Conservation (phyloP, 2,329 filamentous ascomycete species). For the Teratosphaeria pseudoeucalypti region DNA sequence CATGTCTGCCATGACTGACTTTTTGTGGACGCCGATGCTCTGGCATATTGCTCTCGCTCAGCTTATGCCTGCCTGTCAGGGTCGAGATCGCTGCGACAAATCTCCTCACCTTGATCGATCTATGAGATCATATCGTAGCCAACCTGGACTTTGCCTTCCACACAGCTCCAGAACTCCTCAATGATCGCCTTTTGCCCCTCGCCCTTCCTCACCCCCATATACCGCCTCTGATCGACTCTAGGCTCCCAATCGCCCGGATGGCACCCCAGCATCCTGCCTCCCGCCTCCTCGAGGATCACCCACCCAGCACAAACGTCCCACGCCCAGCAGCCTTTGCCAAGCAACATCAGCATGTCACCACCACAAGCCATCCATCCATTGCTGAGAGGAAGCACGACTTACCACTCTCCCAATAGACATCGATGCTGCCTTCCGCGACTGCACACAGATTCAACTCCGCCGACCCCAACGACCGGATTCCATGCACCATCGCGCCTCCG, state of each 20-base stretch:
- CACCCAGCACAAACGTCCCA: slow-evolving; percentile 80
- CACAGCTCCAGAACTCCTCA: slow-evolving; percentile 39
- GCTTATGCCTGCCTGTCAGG: too few species aligned
- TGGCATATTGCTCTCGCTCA: too few species aligned
- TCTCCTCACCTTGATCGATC: too few species aligned
- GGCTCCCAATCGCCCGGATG: slow-evolving; percentile 63
- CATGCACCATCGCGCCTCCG: slow-evolving; percentile 63
- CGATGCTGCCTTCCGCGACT: slow-evolving; percentile 60
- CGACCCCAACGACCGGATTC: slow-evolving; percentile 57
- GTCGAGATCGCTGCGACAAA: too few species aligned
- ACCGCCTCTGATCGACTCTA: slow-evolving; percentile 46
- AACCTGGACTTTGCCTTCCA: slow-evolving; percentile 36
- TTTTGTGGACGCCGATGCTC: too few species aligned
- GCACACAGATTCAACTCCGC: slow-evolving; percentile 67
- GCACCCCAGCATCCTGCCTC: slow-evolving; percentile 60
- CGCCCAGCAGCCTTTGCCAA: slow-evolving; percentile 58
- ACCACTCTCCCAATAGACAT: slow-evolving; percentile 63
- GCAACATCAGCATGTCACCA: too few species aligned
- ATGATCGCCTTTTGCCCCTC: slow-evolving; percentile 36
- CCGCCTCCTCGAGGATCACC: slow-evolving; percentile 65
- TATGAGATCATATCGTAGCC: slow-evolving; percentile 16
- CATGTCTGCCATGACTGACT: too few species aligned
- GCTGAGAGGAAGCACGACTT: not conserved
- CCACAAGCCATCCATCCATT: too few species aligned
- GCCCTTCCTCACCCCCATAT: slow-evolving; percentile 39